Evolutionary conservation across 2,329 filamentous ascomycete species (phyloP).

Genomic region (Ceratocystis harringtonii): DNA sequence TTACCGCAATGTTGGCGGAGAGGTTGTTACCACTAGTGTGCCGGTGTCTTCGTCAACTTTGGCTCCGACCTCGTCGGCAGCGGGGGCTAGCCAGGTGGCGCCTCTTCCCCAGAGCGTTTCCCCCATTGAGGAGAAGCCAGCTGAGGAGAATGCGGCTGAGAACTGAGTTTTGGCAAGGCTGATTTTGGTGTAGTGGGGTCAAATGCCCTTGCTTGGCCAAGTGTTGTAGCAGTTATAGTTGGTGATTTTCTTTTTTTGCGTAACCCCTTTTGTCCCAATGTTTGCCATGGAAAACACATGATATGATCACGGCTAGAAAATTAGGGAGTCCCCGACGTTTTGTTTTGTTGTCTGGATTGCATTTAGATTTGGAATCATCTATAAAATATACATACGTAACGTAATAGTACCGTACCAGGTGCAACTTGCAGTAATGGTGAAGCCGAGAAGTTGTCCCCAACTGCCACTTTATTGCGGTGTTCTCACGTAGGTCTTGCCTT

Average conservation of each 20-base stretch:
- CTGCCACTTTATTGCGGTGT: too few relatives aligned
- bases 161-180: neutral
- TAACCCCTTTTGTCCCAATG: neutral
- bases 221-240: neutral
- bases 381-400: neutral
- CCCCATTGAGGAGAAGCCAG: constrained; percentile 15
- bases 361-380: neutral
- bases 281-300: neutral
- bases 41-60: constrained; percentile 14
- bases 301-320: constrained; percentile 3
- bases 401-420: neutral
- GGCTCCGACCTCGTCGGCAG: neutral
- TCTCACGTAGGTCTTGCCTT: too few relatives aligned
- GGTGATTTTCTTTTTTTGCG: neutral
- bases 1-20: constrained; percentile 28
- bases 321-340: neutral
- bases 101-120: neutral
- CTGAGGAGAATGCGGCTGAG: constrained; percentile 3
- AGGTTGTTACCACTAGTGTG: constrained; percentile 12
- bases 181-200: neutral
- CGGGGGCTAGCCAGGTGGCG: neutral
- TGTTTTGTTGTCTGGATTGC: neutral
- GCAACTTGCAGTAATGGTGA: neutral
- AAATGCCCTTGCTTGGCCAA: neutral
- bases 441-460: too few relatives aligned